Base-by-base conservation (phyloP, 2,329 filamentous ascomycete species). In the Colletotrichum sp. region DNA sequence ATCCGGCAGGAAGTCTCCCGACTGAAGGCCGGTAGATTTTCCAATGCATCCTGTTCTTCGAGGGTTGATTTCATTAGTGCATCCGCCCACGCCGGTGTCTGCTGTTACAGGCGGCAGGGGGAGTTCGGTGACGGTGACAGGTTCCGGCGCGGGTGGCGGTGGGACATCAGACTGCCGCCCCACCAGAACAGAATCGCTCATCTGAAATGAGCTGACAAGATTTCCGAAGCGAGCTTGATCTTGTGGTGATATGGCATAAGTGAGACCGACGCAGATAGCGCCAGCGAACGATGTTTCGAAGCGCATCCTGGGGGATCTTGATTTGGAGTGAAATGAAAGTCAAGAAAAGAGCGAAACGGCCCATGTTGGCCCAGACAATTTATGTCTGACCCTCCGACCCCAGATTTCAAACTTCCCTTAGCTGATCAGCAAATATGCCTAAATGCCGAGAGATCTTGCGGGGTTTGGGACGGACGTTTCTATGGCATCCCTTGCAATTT, bases 1-100 rank as follows among this genome's bases (percentile, higher is more conserved):
- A 66, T 89, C 85, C 0, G 86, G 84, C 1, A 84, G 78, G 58
- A 89, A 89, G 63, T 81, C 79, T 24, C 65, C 76, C 1, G 69
- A 72, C 24, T 76, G 76, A 16, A 76, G 71, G 21, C 55, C 43
- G 4, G 55, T 59, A 5, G 68, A 62, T 14, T 34, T n/a, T 13
- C 72, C 79, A 28, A 84, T 85, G 71, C 86, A 87, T 3, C 86
- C 86, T 2, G 84, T 87, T 0, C 79, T 58, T 7, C 74, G 77
- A 6, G 84, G 82, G 76, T 85, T 86, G 32, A 85, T 73, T 0
- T 78, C 77, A 2, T 52, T 8, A 2, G 81, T 82, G 67, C 86
- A 87, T 0, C 84, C 80, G 1, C 83, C 84, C 1, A 69, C 68
- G 2, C 63, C 68, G 4, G 77, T 76, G 68, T 65, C 80, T 2